Evolutionary conservation across 139 green algal genomes (phyloP), one percentile per base, ranked within the genome.

Genomic region (Chlorokybus atmophyticus): DNA sequence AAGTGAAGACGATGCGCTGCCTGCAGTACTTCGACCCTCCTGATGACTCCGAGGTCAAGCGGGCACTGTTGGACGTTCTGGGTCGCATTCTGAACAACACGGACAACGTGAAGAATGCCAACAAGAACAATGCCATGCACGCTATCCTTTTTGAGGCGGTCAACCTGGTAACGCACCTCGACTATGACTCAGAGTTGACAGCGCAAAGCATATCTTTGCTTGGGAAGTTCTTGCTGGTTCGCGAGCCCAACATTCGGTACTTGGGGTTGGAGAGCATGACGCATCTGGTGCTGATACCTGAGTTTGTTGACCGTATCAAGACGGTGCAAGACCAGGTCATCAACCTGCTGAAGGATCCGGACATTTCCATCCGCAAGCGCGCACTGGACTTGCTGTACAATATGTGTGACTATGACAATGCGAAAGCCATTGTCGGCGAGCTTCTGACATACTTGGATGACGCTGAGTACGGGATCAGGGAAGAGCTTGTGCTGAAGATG

Each of bases 51-150:
- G 30, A n/a, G 7, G 50, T 79, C 21, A 64, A 64, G 4, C 57
- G 60, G 29, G 29, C 60, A 24, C 77, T 94, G 27, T 64, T 74
- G 24, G 76, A 81, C 2, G 63, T 75, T 44, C 35, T 79, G 38
- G 29, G 58, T n/a, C 65, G 55, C 31, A 59, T 79, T n/a, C 60
- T 79, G 29, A 66, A 42, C 32, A 29, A 39, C 29, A 80, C 64
- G 23, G 66, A 76, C 3, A 32, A 48, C 41, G 70, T 68, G 1
- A 68, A 73, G 60, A 82, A 74, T 38, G 60, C 85, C 40, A 96
- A 97, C 82, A 96, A 98, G 74, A 90, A 85, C 73, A 98, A 98
- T 60, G 90, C 90, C 28, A 65, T 88, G 59, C 82, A 97, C 67
- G 86, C 81, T 38, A 86, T 98, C 57, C 82, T 96, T 40, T 94